phyloP scores from a whole-genome alignment of 768 basidiomycete species.

The Multifurca ochricompacta region DNA sequence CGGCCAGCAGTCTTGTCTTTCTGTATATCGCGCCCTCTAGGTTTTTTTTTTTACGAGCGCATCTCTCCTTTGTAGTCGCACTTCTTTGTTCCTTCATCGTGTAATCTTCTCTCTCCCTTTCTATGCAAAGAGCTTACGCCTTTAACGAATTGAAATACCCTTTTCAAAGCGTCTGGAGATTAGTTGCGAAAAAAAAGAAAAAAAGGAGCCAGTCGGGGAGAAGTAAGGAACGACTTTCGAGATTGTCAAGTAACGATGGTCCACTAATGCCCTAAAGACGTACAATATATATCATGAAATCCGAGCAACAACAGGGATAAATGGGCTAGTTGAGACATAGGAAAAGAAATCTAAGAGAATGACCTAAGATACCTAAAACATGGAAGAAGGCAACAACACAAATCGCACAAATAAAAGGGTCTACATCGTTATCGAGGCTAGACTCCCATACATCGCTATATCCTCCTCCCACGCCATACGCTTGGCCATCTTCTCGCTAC shows the following conservation, averaged over 20 bases:
- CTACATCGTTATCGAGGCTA: constrained; percentile 4
- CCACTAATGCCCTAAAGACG: background rate
- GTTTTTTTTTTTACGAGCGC: too few species aligned
- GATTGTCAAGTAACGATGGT: background rate
- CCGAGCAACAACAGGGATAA: background rate
- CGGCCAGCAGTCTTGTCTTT: constrained; percentile 1
- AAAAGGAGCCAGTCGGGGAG: background rate
- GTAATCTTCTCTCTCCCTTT: background rate
- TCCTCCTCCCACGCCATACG: constrained; percentile 20
- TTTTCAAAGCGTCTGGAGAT: background rate
- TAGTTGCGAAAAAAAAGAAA: background rate
- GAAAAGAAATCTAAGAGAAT: background rate
- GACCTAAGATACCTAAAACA: background rate
- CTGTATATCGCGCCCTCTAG: constrained; percentile 7
- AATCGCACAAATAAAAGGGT: background rate
- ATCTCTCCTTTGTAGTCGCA: background rate
- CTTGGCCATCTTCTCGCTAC: background rate
- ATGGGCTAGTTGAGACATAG: background rate
- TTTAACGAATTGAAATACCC: constrained; percentile 11
- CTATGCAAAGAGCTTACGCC: background rate
- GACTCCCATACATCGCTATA: constrained; percentile 20
- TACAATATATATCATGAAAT: background rate
- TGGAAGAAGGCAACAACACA: background rate
- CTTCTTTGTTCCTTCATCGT: background rate
- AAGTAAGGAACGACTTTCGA: background rate